Evolutionary conservation across 805 yeast genomes (phyloP).

Genomic region (Lipomyces sp.): DNA sequence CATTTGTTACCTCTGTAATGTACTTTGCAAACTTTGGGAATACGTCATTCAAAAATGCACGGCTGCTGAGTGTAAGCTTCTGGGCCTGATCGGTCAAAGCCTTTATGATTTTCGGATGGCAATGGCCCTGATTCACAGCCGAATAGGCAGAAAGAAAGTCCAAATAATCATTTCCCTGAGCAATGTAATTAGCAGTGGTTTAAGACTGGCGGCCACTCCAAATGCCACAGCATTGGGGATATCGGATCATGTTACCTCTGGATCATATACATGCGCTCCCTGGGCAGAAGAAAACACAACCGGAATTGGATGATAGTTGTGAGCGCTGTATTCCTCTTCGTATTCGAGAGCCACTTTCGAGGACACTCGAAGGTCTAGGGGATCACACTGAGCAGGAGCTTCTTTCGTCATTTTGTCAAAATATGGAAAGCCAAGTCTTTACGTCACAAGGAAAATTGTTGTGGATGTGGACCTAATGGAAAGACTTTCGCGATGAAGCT

Average conservation of each 20-base stretch:
- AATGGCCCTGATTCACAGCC: slow-evolving; percentile 97
- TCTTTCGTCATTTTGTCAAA: neutral
- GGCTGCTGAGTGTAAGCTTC: slow-evolving; percentile 79
- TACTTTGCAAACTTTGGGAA: slow-evolving; percentile 87
- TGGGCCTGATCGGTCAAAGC: slow-evolving; percentile 89
- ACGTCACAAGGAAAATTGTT: neutral
- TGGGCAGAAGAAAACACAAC: slow-evolving; percentile 85
- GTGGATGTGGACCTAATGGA: neutral
- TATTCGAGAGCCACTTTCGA: slow-evolving; percentile 29
- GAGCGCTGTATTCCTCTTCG: slow-evolving; percentile 87
- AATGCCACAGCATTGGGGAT: neutral
- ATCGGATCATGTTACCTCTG: slow-evolving; percentile 54
- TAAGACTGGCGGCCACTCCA: neutral
- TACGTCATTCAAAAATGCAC: slow-evolving; percentile 90
- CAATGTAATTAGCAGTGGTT: neutral
- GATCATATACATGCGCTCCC: slow-evolving; percentile 98
- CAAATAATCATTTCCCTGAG: slow-evolving; percentile 77
- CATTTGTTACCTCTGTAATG: slow-evolving; percentile 61
- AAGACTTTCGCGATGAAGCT: neutral
- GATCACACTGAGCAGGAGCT: neutral
- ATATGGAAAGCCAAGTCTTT: neutral
- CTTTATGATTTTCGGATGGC: slow-evolving; percentile 87
- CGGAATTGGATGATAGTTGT: slow-evolving; percentile 95
- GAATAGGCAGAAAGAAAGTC: slow-evolving; percentile 95
- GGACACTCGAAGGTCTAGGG: slow-evolving; percentile 9